Evolutionary conservation across 345 rosid species (phyloP).

Genomic region (Carallia pectinifolia): DNA sequence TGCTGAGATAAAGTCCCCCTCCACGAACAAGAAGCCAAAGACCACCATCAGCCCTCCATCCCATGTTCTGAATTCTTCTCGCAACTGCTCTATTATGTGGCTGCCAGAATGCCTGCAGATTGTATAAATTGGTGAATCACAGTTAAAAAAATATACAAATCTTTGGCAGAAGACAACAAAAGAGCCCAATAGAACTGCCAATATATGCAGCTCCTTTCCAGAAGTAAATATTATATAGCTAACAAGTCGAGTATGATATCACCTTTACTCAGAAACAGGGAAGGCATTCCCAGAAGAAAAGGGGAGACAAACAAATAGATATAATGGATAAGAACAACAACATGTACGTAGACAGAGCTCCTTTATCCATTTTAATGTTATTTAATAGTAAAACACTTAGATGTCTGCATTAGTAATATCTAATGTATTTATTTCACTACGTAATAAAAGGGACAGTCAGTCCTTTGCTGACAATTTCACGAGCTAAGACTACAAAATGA

Average conservation of each 20-base stretch:
- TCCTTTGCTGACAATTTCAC: no score
- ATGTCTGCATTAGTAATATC: background rate
- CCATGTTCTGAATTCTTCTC: conserved; percentile 95
- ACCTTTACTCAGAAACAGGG: no score
- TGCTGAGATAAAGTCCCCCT: conserved; percentile 95
- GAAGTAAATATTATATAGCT: no score
- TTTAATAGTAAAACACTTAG: background rate
- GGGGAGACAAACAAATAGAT: background rate
- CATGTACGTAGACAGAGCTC: background rate
- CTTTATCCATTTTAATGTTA: background rate
- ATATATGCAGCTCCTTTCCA: no score
- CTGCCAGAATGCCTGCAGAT: conserved; percentile 83
- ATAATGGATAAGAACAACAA: background rate
- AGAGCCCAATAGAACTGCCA: background rate
- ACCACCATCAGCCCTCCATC: conserved; percentile 99
- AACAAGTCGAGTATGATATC: no score
- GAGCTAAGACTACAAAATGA: no score
- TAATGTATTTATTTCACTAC: no score
- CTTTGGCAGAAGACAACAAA: background rate
- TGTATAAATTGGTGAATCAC: background rate
- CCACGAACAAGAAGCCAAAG: conserved; percentile 99
- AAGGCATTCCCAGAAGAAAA: background rate
- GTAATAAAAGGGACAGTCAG: no score
- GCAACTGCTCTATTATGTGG: conserved; percentile 98
- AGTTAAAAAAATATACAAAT: conserved; percentile 6